Evolutionary conservation across 805 yeast genomes (phyloP), one percentile per base, ranked within the genome.

Genomic region (Cyberlindnera maclurae): DNA sequence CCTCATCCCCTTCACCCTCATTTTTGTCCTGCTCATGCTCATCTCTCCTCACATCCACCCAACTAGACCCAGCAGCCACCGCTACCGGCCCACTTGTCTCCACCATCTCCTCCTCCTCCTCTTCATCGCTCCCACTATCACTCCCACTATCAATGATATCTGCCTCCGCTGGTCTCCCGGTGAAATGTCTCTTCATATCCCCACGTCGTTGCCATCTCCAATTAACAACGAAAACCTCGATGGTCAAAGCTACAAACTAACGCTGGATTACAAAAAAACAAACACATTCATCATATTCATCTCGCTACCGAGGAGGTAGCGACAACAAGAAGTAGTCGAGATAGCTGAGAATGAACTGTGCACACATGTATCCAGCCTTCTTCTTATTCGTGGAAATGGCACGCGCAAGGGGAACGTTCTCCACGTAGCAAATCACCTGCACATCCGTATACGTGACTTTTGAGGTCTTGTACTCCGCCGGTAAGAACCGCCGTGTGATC

Each of bases 311-410:
- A 10, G 34, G 34, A 11, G 34, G 34, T 9, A 39, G 29, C 33
- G 15, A 27, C 20, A 10, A 12, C 18, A 34, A 13, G 38, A 39
- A 39, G 24, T 34, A 35, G 8, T 40, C 47, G 13, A 31, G 34
- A 13, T 43, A 46, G 10, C 40, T 44, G 17, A 45, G 18, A 12
- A 49, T 43, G 12, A 38, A 35, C 30, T 46, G 44, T 2, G 54
- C 54, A 37, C 44, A 44, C 31, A 41, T 41, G 26, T 47, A 52
- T 3, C 52, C 52, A 4, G 54, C 54, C n/a, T 37, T 46, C 30
- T 50, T 50, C 37, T 50, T 50, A 20, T 46, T 50, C 1, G 49
- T 44, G 4, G 45, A 36, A 15, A 42, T 40, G 3, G 50, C 48
- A 20, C 42, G 39, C 2, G 46, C 46, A 24, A 47, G 31, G 13